These are phyloP conservation scores for Stagonosporopsis chrysanthemi DNA, from an alignment of 2,329 filamentous ascomycete species.

Conservation along the genomic window DNA sequence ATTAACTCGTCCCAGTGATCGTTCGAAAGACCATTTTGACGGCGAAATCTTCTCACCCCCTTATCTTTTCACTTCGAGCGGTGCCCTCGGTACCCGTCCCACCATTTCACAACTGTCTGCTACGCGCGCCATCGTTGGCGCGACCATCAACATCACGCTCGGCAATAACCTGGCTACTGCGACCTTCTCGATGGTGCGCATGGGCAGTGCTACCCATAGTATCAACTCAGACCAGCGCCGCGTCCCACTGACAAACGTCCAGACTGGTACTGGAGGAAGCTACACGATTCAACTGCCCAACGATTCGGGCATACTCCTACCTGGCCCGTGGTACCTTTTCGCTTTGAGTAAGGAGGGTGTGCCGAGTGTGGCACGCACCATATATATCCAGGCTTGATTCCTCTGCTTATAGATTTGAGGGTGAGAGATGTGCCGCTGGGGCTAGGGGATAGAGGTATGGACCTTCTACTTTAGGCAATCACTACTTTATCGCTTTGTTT, in stretches of 20 bases:
- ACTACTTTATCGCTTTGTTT: background rate
- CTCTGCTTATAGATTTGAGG: background rate
- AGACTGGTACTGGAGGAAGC: conserved; percentile 1
- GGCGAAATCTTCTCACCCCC: conserved; percentile 62
- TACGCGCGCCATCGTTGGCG: background rate
- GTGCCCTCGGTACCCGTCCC: conserved; percentile 18
- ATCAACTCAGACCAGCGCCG: conserved; percentile 34
- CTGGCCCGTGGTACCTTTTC: conserved; percentile 32
- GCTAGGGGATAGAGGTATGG: background rate
- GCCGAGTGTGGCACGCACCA: conserved; percentile 27
- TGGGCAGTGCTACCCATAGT: conserved; percentile 34
- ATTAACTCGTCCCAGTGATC: background rate
- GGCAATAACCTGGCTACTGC: background rate
- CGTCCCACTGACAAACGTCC: conserved; percentile 20
- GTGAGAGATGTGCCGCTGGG: background rate
- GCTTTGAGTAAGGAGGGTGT: conserved; percentile 27
- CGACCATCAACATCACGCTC: background rate
- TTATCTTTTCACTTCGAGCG: conserved; percentile 56
- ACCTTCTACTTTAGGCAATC: background rate
- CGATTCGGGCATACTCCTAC: conserved; percentile 23
- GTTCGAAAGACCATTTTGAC: conserved; percentile 54
- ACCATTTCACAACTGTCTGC: conserved; percentile 16
- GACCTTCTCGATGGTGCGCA: conserved; percentile 26
- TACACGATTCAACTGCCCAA: conserved; percentile 14
- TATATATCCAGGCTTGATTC: background rate